Conservation (phyloP, 1,139 yeast genomes). For the Suhomyces guaymorum region DNA sequence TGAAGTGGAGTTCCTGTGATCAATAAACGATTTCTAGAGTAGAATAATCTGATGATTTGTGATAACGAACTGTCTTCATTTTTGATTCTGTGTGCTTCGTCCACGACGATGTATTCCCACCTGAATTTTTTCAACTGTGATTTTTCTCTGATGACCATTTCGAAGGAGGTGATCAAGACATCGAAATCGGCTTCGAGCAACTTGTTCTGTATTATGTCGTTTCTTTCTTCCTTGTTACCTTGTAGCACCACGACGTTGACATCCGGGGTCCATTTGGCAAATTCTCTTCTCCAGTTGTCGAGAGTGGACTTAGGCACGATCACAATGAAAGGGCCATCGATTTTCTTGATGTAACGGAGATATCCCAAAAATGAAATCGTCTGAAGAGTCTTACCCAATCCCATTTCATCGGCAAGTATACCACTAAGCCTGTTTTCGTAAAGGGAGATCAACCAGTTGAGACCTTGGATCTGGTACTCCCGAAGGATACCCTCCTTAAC, state of each 20-base stretch:
- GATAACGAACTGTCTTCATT: slow-evolving; percentile 75
- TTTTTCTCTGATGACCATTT: slow-evolving; percentile 75
- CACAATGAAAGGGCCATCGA: slow-evolving; percentile 72
- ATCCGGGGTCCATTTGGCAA: slow-evolving; percentile 77
- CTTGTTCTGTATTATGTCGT: slow-evolving; percentile 48
- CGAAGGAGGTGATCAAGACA: slow-evolving; percentile 72
- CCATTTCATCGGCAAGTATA: slow-evolving; percentile 97
- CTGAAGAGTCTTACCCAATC: slow-evolving; percentile 92
- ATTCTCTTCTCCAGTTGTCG: slow-evolving; percentile 80
- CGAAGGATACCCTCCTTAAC: slow-evolving; percentile 71
- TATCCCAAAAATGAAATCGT: slow-evolving; percentile 83
- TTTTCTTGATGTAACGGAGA: slow-evolving; percentile 57
- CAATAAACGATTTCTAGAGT: slow-evolving; percentile 65
- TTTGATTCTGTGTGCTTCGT: slow-evolving; percentile 81
- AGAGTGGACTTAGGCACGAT: slow-evolving; percentile 78
- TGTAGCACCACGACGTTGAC: slow-evolving; percentile 66
- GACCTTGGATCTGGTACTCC: slow-evolving; percentile 89
- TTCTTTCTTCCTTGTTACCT: slow-evolving; percentile 71
- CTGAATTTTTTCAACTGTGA: slow-evolving; percentile 60
- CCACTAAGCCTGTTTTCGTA: slow-evolving; percentile 87
- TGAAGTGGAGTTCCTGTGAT: slow-evolving; percentile 84
- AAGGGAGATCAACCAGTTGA: slow-evolving; percentile 85
- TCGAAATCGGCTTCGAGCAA: slow-evolving; percentile 68
- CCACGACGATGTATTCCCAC: slow-evolving; percentile 76
- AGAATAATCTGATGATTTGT: slow-evolving; percentile 72